phyloP scores from a whole-genome alignment of 1,284 basidiomycete genomes.

The Moesziomyces antarcticus region DNA sequence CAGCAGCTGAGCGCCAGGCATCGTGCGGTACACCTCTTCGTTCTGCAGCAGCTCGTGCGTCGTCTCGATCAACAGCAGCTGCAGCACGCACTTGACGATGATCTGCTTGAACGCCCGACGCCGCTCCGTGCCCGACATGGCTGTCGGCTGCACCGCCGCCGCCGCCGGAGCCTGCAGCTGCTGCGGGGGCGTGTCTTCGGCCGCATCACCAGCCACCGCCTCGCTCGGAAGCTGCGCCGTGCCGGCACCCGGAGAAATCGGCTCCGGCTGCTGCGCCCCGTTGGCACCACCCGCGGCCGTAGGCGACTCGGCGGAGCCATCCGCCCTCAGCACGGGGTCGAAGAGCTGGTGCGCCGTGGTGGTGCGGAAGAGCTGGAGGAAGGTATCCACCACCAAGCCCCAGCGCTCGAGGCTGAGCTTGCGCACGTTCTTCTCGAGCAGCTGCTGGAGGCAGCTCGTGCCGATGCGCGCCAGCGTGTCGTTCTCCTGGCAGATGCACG shows the following conservation, averaged over 20 bases:
- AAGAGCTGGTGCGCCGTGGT: slow-evolving; percentile 98
- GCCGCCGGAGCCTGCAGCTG: slow-evolving; percentile 64
- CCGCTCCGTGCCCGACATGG: slow-evolving; percentile 75
- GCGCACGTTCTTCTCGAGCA: slow-evolving; percentile 90
- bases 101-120: slow-evolving; percentile 97
- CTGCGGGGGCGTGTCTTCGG: slow-evolving; percentile 56
- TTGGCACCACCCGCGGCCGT: neutral
- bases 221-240: slow-evolving; percentile 1
- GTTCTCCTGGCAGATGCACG: slow-evolving; percentile 91
- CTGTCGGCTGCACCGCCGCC: neutral
- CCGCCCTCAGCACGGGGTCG: slow-evolving; percentile 79
- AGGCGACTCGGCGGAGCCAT: slow-evolving; percentile 70
- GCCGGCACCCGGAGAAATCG: slow-evolving; percentile 55
- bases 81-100: slow-evolving; percentile 99
- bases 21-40: slow-evolving; percentile 81
- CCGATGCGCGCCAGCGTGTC: slow-evolving; percentile 98
- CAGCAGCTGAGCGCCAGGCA: slow-evolving; percentile 91
- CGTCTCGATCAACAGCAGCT: slow-evolving; percentile 95
- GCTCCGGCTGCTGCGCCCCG: slow-evolving; percentile 17
- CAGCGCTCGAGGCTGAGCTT: slow-evolving; percentile 87
- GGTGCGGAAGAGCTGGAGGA: slow-evolving; percentile 93
- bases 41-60: slow-evolving; percentile 90
- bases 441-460: slow-evolving; percentile 95
- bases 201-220: neutral
- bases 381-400: slow-evolving; percentile 92